These are phyloP conservation scores for Globisporangium recalcitrans DNA, from an alignment of 352 stramenopile genomes.

Conservation along the genomic window DNA sequence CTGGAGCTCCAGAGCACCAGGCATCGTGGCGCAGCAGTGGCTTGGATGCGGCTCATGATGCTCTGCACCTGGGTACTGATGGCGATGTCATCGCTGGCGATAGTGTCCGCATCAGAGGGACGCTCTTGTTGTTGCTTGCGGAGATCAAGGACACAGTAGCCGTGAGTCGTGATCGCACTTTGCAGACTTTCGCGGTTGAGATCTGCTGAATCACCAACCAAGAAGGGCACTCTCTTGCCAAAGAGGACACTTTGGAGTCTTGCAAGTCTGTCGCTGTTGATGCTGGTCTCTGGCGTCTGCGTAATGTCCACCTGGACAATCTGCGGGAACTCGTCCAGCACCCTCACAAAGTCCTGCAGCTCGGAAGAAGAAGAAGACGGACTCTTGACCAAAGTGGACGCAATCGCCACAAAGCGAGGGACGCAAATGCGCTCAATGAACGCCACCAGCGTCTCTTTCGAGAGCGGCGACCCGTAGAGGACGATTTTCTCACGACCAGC, in stretches of 20 bases:
- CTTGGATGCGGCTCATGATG: constrained; percentile 18
- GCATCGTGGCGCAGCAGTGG: constrained; percentile 22
- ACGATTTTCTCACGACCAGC: constrained; percentile 25
- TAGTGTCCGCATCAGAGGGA: neutral
- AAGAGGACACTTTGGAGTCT: constrained; percentile 25
- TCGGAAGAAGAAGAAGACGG: constrained; percentile 11
- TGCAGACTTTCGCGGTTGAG: constrained; percentile 20
- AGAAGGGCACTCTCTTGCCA: constrained; percentile 26
- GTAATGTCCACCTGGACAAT: constrained; percentile 31
- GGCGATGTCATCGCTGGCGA: neutral
- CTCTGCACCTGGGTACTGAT: neutral
- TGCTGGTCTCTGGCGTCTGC: neutral
- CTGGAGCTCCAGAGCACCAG: constrained; percentile 28
- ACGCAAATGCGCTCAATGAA: constrained; percentile 17
- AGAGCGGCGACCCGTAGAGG: constrained; percentile 28
- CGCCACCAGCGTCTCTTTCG: constrained; percentile 13
- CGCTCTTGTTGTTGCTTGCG: neutral
- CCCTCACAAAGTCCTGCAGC: constrained; percentile 14
- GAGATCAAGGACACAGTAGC: constrained; percentile 26
- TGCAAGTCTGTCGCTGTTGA: constrained; percentile 4
- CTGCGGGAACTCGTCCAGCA: constrained; percentile 21
- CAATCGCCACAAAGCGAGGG: constrained; percentile 23
- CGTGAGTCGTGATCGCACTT: constrained; percentile 13
- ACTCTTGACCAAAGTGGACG: constrained; percentile 5
- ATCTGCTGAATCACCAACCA: constrained; percentile 22